Percentiles rank a stretch among this genome's conserved stretches.
Evolutionary conservation across 225 moss, liverwort and hornwort species (phyloP).

Genomic region (Antitrichia curtipendula): DNA sequence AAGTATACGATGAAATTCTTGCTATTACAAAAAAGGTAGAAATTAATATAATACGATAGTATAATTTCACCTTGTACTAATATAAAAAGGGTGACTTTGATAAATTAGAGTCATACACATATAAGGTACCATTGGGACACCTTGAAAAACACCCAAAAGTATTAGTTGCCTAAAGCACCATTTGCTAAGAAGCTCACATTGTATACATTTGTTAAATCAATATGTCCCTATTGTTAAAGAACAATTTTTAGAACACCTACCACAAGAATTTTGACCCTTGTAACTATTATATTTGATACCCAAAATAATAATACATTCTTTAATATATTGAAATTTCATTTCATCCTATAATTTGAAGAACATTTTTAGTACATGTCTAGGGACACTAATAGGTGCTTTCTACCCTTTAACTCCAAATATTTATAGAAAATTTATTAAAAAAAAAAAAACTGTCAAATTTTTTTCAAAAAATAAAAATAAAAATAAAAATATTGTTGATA

Average conservation of each 20-base stretch:
- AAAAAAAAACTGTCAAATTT: too few species aligned
- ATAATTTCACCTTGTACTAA: background rate
- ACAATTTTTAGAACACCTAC: background rate
- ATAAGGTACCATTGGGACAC: background rate
- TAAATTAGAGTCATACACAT: background rate
- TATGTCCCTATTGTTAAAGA: background rate
- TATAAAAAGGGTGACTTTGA: background rate
- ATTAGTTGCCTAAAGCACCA: accelerated
- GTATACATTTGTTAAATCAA: too few species aligned
- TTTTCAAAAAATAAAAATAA: too few species aligned
- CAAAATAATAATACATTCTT: background rate
- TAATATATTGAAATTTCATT: accelerated
- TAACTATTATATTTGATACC: background rate
- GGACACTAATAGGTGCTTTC: background rate
- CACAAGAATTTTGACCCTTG: accelerated
- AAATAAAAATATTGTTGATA: background rate
- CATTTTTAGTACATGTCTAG: too few species aligned
- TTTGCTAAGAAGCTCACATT: background rate
- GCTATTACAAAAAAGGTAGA: background rate
- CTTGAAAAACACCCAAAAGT: background rate
- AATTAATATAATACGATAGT: accelerated
- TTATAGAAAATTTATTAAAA: background rate
- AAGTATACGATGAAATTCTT: background rate
- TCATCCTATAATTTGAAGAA: background rate
- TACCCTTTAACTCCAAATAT: background rate